Percentiles rank a stretch among this genome's conserved stretches.
These are phyloP conservation scores for Botrytis byssoidea DNA, from an alignment of 2,329 filamentous ascomycete species.

Conservation along the genomic window DNA sequence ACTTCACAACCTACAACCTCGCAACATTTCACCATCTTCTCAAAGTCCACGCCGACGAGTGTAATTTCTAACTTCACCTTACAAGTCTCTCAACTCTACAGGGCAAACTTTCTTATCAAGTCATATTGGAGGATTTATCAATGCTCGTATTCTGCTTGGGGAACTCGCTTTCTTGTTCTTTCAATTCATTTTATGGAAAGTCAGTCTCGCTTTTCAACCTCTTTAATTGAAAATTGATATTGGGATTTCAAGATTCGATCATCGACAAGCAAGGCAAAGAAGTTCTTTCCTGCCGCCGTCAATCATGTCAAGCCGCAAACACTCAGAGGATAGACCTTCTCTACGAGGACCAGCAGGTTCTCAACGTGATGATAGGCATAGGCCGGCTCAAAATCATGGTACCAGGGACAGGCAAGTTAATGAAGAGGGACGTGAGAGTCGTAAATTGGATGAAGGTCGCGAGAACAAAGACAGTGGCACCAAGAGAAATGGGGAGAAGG, in stretches of 20 bases:
- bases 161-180: background rate
- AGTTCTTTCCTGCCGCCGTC: background rate
- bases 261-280: background rate
- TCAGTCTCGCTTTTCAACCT: background rate
- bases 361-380: background rate
- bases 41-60: background rate
- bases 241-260: background rate
- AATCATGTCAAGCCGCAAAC: slow-evolving; percentile 1
- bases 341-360: background rate
- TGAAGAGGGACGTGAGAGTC: background rate
- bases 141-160: background rate
- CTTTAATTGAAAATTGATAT: background rate
- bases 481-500: background rate
- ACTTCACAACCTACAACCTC: background rate
- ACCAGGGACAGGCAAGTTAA: background rate
- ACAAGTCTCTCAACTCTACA: background rate
- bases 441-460: background rate
- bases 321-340: background rate
- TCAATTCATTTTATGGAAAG: background rate
- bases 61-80: background rate
- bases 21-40: background rate
- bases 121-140: background rate
- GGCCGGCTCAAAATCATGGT: background rate
- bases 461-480: background rate
- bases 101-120: background rate